phyloP scores from a whole-genome alignment of 768 basidiomycete species.

The Roridomyces roridus region DNA sequence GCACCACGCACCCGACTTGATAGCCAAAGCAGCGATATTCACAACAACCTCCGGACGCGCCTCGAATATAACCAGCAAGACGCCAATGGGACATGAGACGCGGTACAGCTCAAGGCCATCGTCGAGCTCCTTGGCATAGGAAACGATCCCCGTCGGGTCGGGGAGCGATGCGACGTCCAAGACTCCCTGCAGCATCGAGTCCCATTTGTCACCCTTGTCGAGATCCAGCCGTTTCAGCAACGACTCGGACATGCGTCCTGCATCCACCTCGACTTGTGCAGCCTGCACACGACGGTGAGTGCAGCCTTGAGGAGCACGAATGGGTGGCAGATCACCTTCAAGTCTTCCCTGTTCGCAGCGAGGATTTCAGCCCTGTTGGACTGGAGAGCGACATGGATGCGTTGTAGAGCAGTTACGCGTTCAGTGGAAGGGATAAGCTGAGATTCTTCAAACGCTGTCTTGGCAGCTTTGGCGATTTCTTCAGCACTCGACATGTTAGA shows the following conservation, averaged over 20 bases:
- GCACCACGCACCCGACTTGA: constrained; percentile 83
- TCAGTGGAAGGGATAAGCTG: constrained; percentile 77
- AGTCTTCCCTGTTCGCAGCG: constrained; percentile 80
- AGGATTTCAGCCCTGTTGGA: constrained; percentile 72
- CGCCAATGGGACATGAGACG: constrained; percentile 96
- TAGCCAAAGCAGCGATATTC: constrained; percentile 94
- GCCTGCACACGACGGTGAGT: constrained; percentile 51
- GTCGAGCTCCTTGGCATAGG: constrained; percentile 91
- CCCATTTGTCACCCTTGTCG: constrained; percentile 85
- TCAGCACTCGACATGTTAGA: constrained; percentile 39
- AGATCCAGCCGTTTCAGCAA: constrained; percentile 89
- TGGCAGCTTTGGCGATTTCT: constrained; percentile 79
- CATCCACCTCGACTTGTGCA: constrained; percentile 77
- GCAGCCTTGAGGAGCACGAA: background rate
- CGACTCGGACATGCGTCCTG: constrained; percentile 83
- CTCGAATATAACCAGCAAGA: constrained; percentile 96
- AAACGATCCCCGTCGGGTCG: constrained; percentile 85
- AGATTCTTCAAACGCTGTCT: constrained; percentile 84
- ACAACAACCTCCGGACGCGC: constrained; percentile 97
- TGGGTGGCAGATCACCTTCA: constrained; percentile 57
- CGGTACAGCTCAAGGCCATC: constrained; percentile 88
- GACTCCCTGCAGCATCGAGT: constrained; percentile 91
- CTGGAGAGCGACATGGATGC: constrained; percentile 72
- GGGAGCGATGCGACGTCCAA: constrained; percentile 84
- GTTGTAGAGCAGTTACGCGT: constrained; percentile 72